Conservation (phyloP, 306 rosid species). For the Cucumis melo region DNA sequence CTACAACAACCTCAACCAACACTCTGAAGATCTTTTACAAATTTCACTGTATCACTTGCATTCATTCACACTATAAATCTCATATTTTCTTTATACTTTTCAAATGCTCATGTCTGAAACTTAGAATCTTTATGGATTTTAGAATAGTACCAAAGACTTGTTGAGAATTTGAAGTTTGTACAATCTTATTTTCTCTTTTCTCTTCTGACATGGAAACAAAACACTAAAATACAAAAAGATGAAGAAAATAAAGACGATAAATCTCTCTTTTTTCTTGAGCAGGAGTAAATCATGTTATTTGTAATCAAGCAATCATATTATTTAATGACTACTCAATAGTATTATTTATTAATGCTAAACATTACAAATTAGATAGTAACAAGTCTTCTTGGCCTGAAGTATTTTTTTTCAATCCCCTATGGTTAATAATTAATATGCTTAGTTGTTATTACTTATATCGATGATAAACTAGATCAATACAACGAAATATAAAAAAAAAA, state of each 20-base stretch:
- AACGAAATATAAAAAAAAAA: too few species aligned
- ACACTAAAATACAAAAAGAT: background rate
- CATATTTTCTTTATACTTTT: background rate
- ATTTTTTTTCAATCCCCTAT: too few species aligned
- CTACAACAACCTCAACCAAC: slow-evolving; percentile 24
- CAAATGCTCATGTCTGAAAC: background rate
- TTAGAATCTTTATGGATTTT: background rate
- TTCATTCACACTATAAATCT: background rate
- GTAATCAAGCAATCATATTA: too few species aligned
- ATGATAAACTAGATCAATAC: too few species aligned
- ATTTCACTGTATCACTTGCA: background rate
- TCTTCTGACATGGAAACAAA: background rate
- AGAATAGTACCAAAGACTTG: background rate
- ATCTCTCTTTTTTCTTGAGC: background rate
- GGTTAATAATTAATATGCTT: too few species aligned
- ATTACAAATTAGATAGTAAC: too few species aligned
- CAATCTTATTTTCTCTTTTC: background rate
- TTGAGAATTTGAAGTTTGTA: background rate
- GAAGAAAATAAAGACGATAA: background rate
- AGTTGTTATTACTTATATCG: too few species aligned
- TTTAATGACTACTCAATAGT: too few species aligned
- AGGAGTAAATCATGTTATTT: too few species aligned
- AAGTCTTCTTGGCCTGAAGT: too few species aligned
- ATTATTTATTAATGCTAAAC: too few species aligned
- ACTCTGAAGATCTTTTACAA: slow-evolving; percentile 9